Percentiles rank a stretch among this genome's conserved stretches.
Evolutionary conservation across 23 red algal genomes (phyloP).

Genomic region (Gracilariopsis chorda): DNA sequence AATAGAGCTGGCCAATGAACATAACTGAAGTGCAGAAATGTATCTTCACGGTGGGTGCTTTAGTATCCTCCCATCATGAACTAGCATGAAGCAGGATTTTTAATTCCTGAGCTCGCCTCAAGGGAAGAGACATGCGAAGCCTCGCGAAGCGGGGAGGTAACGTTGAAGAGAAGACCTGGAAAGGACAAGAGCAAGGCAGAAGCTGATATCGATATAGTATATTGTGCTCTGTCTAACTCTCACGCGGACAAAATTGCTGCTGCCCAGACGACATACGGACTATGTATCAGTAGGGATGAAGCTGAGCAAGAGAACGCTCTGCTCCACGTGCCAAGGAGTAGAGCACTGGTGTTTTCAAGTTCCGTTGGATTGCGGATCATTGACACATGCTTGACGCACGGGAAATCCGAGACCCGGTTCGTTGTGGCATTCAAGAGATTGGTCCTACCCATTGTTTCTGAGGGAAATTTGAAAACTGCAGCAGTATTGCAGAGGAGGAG

Average conservation of each 20-base stretch:
- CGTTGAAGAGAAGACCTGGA: neutral
- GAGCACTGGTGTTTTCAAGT: neutral
- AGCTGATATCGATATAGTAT: neutral
- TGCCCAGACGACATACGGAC: too few relatives aligned
- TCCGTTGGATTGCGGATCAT: neutral
- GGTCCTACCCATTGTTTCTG: neutral
- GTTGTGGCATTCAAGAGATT: neutral
- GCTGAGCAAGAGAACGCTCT: neutral
- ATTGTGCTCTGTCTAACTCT: neutral
- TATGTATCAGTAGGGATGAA: too few relatives aligned
- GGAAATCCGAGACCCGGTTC: neutral
- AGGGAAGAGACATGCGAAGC: neutral
- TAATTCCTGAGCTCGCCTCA: neutral
- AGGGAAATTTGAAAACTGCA: neutral
- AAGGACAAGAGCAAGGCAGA: neutral
- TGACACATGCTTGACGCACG: neutral
- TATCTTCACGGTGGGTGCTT: constrained; percentile 9
- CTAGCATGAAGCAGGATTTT: neutral
- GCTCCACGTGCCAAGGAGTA: neutral
- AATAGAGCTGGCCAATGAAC: neutral
- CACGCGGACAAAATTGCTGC: neutral
- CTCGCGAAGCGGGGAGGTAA: neutral
- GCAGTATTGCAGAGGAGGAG: neutral
- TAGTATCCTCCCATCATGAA: neutral
- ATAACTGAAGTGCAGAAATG: neutral